Percentiles rank a stretch among this genome's conserved stretches.
phyloP scores from a whole-genome alignment of 148 eudicot genomes.

The Chenopodium formosanum region DNA sequence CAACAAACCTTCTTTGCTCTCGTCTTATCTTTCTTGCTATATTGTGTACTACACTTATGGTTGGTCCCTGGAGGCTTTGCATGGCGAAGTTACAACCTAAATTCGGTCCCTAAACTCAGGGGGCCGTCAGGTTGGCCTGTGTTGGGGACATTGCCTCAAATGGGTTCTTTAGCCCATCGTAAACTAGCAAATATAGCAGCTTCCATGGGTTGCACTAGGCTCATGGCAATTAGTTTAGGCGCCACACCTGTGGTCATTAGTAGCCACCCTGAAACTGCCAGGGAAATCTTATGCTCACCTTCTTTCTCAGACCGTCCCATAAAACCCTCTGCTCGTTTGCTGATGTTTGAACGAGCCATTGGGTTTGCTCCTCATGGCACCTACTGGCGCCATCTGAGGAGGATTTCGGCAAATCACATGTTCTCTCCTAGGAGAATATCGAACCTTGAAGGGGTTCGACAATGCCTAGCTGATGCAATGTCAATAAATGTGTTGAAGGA shows the following conservation, averaged over 20 bases:
- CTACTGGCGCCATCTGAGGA: constrained; percentile 64
- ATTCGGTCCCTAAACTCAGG: constrained; percentile 27
- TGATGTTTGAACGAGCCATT: constrained; percentile 81
- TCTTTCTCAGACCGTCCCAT: constrained; percentile 71
- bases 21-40: constrained; percentile 33
- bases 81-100: constrained; percentile 48
- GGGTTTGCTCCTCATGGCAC: constrained; percentile 69
- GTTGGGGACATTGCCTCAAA: constrained; percentile 55
- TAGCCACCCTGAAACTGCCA: constrained; percentile 71
- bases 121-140: constrained; percentile 75
- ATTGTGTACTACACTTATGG: constrained; percentile 49
- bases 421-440: constrained; percentile 67
- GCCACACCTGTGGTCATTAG: constrained; percentile 54
- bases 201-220: constrained; percentile 44
- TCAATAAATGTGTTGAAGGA: constrained; percentile 30
- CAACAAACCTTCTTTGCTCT: constrained; percentile 35
- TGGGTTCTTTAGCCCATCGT: constrained; percentile 59
- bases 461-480: constrained; percentile 46
- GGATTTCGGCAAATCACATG: constrained; percentile 52
- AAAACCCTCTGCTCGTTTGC: constrained; percentile 52
- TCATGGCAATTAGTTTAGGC: constrained; percentile 77
- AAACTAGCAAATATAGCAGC: constrained; percentile 54
- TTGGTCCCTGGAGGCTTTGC: constrained; percentile 72
- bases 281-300: constrained; percentile 53
- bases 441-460: constrained; percentile 47